Evolutionary conservation across 2,329 filamentous ascomycete species (phyloP), one percentile per base, ranked within the genome.

Genomic region (Penicillium sp.): DNA sequence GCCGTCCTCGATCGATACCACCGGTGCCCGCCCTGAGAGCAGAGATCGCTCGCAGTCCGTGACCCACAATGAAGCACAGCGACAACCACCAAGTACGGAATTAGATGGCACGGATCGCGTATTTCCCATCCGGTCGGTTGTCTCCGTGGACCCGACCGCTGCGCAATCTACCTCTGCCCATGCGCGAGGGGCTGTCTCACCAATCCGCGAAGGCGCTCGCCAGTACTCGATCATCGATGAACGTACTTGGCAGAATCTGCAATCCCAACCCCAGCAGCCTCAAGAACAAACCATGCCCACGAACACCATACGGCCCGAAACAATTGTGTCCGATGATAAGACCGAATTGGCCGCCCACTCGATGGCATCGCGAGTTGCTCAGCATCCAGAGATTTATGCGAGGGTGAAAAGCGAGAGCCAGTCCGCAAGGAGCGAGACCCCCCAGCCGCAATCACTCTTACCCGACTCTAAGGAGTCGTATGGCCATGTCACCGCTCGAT

Each of bases 111-210:
- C 78, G 51, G 84, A 93, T 69, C 84, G 89, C 57, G 89, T 94
- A 5, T 94, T 91, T 59, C 91, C 91, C n/a, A 90, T 94, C 35
- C 86, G 90, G 52, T 93, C 90, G n/a, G 88, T 91, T 46, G 82
- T 94, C 26, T 90, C 86, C 6, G 85, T 93, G 43, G 87, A 91
- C 67, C 85, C 85, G 6, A 38, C 76, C 75, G 11, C 76, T 78
- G 1, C 81, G 78, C 4, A 74, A 74, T 4, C 67, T 67, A 51
- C 60, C 60, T 62, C 57, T 1, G n/a, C 52, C 67, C 55, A 67
- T 7, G 25, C 42, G 8, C 42, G 57, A 8, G 57, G 55, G 11
- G 37, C 65, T 2, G 14, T 55, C n/a, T 73, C 72, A 10, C 70
- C 70, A 10, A 60, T 55, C 30, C 58, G 60, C 7, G 71, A 69